phyloP scores from a whole-genome alignment of 176 grass and related monocot genomes.

The Triticum dicoccoides region DNA sequence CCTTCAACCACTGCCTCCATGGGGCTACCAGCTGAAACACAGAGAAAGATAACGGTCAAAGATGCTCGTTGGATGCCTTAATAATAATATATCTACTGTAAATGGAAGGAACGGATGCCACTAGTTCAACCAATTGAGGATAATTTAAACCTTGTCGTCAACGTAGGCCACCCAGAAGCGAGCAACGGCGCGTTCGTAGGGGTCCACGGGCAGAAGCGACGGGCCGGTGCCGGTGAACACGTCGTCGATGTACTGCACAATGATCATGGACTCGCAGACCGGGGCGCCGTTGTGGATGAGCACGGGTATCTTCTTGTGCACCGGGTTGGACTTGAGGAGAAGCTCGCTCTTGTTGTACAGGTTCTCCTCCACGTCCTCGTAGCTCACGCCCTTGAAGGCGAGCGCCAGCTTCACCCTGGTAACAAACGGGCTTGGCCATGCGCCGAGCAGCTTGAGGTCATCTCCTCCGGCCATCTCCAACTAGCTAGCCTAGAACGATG shows the following conservation, averaged over 20 bases:
- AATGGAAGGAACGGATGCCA: neutral
- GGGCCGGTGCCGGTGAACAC: neutral
- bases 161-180: slow-evolving; percentile 34
- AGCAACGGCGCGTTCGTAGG: slow-evolving; percentile 11
- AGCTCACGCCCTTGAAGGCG: slow-evolving; percentile 15
- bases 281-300: neutral
- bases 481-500: neutral
- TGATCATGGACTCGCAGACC: slow-evolving; percentile 39
- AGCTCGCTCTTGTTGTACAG: neutral
- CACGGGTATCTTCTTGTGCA: neutral
- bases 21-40: neutral
- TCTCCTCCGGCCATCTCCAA: neutral
- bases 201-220: neutral
- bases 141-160: slow-evolving; percentile 22
- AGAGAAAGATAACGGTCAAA: neutral
- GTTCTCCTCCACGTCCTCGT: slow-evolving; percentile 25
- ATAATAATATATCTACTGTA: too few relatives aligned
- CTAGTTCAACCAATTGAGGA: neutral
- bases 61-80: neutral
- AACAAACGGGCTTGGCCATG: neutral
- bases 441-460: neutral
- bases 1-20: neutral
- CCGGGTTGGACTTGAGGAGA: neutral
- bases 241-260: slow-evolving; percentile 43
- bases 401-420: neutral